phyloP scores from a whole-genome alignment of 495 filamentous ascomycete species.

The Penicillium antarcticum region DNA sequence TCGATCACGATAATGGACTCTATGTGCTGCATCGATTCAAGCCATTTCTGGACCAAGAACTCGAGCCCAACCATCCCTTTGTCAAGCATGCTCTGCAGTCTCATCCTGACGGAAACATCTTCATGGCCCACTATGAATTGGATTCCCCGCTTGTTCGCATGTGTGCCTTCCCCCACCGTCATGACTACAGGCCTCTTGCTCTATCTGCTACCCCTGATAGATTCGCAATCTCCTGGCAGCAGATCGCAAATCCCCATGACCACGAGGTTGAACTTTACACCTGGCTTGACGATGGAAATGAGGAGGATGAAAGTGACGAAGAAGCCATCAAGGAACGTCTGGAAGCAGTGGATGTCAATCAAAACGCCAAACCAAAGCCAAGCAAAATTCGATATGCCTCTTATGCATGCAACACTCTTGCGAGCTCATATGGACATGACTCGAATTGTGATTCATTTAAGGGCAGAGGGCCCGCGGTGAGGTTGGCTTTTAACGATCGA shows the following conservation, averaged over 20 bases:
- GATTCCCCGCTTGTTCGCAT: conserved; percentile 11
- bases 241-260: conserved; percentile 18
- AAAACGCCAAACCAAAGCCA: no score
- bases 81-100: conserved; percentile 31
- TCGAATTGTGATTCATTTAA: neutral
- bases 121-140: conserved; percentile 25
- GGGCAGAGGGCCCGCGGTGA: conserved; percentile 24
- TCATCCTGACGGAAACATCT: conserved; percentile 19
- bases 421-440: neutral
- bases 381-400: neutral
- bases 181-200: conserved; percentile 30
- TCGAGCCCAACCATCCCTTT: conserved; percentile 31
- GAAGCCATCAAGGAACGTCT: neutral
- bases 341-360: neutral
- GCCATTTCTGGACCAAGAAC: conserved; percentile 21
- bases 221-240: conserved; percentile 44
- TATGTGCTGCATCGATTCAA: conserved; percentile 34
- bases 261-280: conserved; percentile 32
- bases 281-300: neutral
- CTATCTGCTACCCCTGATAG: conserved; percentile 21
- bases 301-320: neutral
- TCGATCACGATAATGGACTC: conserved; percentile 18
- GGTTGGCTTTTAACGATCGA: conserved; percentile 36
- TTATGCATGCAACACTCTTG: conserved; percentile 2
- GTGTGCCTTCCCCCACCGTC: conserved; percentile 30